Conservation (phyloP, 257 asterid genomes). For the Verbascum thapsus region DNA sequence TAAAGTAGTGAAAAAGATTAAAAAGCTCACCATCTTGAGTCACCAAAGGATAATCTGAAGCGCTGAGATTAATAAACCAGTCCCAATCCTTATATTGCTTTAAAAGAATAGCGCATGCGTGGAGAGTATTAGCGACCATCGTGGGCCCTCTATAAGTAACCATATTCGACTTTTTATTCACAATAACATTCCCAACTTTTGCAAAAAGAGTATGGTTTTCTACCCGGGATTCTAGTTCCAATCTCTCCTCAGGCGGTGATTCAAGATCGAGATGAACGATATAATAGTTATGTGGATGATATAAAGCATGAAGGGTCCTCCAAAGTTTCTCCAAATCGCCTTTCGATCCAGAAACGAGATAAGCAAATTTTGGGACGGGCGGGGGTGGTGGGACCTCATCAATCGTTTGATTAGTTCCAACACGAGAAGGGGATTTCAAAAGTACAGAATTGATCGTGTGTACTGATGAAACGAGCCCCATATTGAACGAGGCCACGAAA, state of each 20-base stretch:
- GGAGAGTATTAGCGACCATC: slow-evolving; percentile 95
- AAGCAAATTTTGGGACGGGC: slow-evolving; percentile 77
- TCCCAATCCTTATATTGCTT: slow-evolving; percentile 84
- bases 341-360: slow-evolving; percentile 78
- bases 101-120: slow-evolving; percentile 87
- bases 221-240: slow-evolving; percentile 62
- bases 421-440: slow-evolving; percentile 54
- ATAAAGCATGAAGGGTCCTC: slow-evolving; percentile 79
- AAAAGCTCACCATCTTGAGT: slow-evolving; percentile 86
- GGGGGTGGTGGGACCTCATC: slow-evolving; percentile 52
- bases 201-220: slow-evolving; percentile 53
- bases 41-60: slow-evolving; percentile 97
- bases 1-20: neutral
- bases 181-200: slow-evolving; percentile 68
- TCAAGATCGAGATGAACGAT: slow-evolving; percentile 91
- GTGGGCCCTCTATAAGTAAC: slow-evolving; percentile 97
- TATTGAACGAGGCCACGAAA: slow-evolving; percentile 64
- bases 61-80: slow-evolving; percentile 97
- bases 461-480: slow-evolving; percentile 66
- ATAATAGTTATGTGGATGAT: slow-evolving; percentile 90
- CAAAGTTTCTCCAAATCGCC: slow-evolving; percentile 87
- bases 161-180: slow-evolving; percentile 78
- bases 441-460: slow-evolving; percentile 58
- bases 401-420: slow-evolving; percentile 35
- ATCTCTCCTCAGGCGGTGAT: slow-evolving; percentile 76